Percentiles rank a stretch among this genome's conserved stretches.
Conservation (phyloP, 768 basidiomycete genomes). For the Kwoniella dendrophila region DNA sequence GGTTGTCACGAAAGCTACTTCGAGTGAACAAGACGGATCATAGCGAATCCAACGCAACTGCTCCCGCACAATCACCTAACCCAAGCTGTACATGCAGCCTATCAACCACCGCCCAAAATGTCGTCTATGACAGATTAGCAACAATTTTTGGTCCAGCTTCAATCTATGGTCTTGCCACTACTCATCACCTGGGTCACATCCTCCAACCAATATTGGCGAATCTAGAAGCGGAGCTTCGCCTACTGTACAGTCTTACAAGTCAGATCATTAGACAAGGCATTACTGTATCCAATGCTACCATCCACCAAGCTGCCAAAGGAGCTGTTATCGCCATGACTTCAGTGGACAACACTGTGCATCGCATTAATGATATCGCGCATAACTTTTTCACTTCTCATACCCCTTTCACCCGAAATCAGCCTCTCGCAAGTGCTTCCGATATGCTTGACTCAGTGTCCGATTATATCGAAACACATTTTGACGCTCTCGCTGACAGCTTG, state of each 20-base stretch:
- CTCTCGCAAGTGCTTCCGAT: constrained; percentile 3
- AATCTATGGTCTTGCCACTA: not conserved
- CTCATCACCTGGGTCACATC: not conserved
- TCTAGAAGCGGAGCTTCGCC: too few relatives aligned
- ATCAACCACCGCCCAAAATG: constrained; percentile 3
- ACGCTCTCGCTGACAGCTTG: constrained; percentile 11
- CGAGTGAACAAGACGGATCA: constrained; percentile 5
- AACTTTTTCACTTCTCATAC: constrained; percentile 4
- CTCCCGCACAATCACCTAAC: not conserved
- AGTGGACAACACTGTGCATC: too few relatives aligned
- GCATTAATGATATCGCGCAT: not conserved
- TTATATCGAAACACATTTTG: constrained; percentile 11
- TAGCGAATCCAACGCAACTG: not conserved
- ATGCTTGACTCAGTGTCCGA: constrained; percentile 16
- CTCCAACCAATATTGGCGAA: too few relatives aligned
- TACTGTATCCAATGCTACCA: too few relatives aligned
- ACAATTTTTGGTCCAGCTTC: not conserved
- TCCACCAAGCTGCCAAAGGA: constrained; percentile 6
- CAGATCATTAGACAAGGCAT: too few relatives aligned
- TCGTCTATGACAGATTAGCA: not conserved
- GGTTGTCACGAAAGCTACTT: constrained; percentile 11
- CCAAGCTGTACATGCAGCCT: constrained; percentile 16
- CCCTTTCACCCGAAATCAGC: not conserved
- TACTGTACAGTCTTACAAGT: too few relatives aligned
- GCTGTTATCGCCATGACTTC: not conserved